phyloP scores from a whole-genome alignment of 257 asterid genomes.

The Salvia rosmarinus region DNA sequence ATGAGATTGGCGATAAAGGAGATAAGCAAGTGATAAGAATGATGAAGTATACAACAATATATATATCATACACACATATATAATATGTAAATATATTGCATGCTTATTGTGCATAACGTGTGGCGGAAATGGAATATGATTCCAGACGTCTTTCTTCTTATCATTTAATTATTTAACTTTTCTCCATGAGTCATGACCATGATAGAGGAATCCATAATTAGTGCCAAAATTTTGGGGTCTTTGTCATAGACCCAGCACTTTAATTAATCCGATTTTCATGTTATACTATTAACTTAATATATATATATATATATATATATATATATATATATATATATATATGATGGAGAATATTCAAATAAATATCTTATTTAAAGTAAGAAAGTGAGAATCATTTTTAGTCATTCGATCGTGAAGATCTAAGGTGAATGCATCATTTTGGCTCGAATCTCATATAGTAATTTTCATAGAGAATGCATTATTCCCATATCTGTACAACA shows the following conservation, averaged over 20 bases:
- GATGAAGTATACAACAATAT: constrained; percentile 20
- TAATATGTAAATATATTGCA: not conserved
- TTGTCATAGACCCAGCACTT: not conserved
- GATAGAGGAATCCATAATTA: constrained; percentile 3
- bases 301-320: not conserved
- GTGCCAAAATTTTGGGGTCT: constrained; percentile 32
- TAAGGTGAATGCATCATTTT: no score
- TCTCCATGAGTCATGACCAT: not conserved
- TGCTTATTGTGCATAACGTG: constrained; percentile 7
- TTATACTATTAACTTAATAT: not conserved
- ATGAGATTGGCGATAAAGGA: constrained; percentile 6
- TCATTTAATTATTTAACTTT: constrained; percentile 1
- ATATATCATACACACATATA: not conserved
- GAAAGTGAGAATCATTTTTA: no score
- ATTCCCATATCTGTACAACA: no score
- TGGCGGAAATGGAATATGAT: constrained; percentile 39
- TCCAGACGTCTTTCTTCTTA: constrained; percentile 26
- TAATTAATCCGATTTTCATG: not conserved
- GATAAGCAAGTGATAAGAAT: constrained; percentile 33
- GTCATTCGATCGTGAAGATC: no score
- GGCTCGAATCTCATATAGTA: no score
- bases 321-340: no score
- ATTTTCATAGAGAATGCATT: no score
- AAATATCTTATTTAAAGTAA: no score
- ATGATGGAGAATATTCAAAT: no score